Evolutionary conservation across 208 protist genomes (phyloP).

Genomic region (Acanthamoeba royreba): DNA sequence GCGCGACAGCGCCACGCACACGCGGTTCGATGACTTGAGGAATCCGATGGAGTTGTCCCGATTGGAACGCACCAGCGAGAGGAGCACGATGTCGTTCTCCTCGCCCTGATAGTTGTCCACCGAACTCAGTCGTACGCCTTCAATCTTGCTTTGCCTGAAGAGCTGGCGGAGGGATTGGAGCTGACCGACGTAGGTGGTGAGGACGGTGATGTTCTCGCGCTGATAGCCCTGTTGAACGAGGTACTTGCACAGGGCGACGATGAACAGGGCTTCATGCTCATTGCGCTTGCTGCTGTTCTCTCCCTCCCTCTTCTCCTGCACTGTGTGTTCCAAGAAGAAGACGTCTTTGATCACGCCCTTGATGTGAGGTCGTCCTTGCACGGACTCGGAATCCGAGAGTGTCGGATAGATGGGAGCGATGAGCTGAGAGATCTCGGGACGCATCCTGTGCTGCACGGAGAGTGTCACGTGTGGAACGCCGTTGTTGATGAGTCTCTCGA

Average conservation of each 20-base stretch:
- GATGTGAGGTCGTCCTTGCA: neutral
- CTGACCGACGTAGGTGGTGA: conserved; percentile 66
- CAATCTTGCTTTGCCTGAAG: neutral
- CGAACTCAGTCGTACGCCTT: conserved; percentile 20
- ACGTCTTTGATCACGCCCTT: conserved; percentile 46
- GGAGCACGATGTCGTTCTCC: conserved; percentile 73
- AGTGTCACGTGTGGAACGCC: conserved; percentile 35
- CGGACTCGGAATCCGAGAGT: neutral
- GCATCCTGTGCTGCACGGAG: conserved; percentile 66
- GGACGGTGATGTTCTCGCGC: conserved; percentile 44
- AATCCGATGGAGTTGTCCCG: conserved; percentile 56
- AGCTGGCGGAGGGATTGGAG: conserved; percentile 4
- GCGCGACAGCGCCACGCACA: conserved; percentile 72
- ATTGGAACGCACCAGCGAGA: conserved; percentile 70
- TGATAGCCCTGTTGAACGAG: conserved; percentile 60
- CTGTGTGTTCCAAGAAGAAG: conserved; percentile 59
- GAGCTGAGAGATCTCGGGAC: conserved; percentile 67
- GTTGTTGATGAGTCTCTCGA: conserved; percentile 67
- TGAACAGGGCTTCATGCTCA: conserved; percentile 45
- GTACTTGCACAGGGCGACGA: conserved; percentile 5
- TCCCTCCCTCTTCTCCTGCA: neutral
- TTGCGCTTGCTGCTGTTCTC: conserved; percentile 54
- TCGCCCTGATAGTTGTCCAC: conserved; percentile 79
- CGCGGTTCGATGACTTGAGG: conserved; percentile 61
- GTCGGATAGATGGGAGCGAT: conserved; percentile 67